phyloP scores from a whole-genome alignment of 2,329 filamentous ascomycete species.

The Apiospora rasikravindrae region DNA sequence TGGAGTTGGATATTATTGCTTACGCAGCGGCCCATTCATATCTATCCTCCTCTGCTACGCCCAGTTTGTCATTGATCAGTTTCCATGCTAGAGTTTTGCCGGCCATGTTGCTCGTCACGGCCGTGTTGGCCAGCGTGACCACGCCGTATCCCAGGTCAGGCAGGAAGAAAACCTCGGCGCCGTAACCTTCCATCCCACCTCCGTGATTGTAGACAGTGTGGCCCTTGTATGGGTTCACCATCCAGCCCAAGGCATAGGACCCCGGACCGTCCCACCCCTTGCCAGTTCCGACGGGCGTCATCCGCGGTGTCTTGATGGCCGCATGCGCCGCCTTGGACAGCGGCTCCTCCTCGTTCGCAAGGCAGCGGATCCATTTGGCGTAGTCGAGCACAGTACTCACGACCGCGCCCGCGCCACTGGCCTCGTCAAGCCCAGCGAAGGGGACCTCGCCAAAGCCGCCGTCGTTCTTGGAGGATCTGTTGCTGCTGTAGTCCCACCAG shows the following conservation, averaged over 20 bases:
- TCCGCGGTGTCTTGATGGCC: slow-evolving; percentile 41
- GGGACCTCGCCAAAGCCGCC: slow-evolving; percentile 33
- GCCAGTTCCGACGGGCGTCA: slow-evolving; percentile 28
- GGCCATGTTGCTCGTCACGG: slow-evolving; percentile 42
- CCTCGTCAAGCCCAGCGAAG: slow-evolving; percentile 35
- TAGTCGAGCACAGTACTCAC: slow-evolving; percentile 57
- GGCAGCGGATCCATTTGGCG: slow-evolving; percentile 54
- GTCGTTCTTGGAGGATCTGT: background rate
- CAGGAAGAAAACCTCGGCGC: slow-evolving; percentile 49
- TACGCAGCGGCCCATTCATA: slow-evolving; percentile 44
- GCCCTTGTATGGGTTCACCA: slow-evolving; percentile 45
- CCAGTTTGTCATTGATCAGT: slow-evolving; percentile 47
- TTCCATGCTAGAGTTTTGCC: slow-evolving; percentile 43
- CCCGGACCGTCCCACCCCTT: slow-evolving; percentile 38
- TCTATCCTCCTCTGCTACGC: slow-evolving; percentile 39
- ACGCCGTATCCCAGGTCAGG: slow-evolving; percentile 50
- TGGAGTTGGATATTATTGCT: slow-evolving; percentile 24
- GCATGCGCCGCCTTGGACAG: slow-evolving; percentile 40
- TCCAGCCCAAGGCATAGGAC: slow-evolving; percentile 46
- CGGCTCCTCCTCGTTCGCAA: slow-evolving; percentile 46
- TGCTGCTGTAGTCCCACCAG: slow-evolving; percentile 39
- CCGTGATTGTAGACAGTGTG: slow-evolving; percentile 48
- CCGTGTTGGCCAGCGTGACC: slow-evolving; percentile 51
- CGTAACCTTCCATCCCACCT: slow-evolving; percentile 52
- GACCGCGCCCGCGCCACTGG: slow-evolving; percentile 47